These are phyloP conservation scores for Suhomyces faveliae DNA, from an alignment of 805 yeast genomes.

Conservation along the genomic window DNA sequence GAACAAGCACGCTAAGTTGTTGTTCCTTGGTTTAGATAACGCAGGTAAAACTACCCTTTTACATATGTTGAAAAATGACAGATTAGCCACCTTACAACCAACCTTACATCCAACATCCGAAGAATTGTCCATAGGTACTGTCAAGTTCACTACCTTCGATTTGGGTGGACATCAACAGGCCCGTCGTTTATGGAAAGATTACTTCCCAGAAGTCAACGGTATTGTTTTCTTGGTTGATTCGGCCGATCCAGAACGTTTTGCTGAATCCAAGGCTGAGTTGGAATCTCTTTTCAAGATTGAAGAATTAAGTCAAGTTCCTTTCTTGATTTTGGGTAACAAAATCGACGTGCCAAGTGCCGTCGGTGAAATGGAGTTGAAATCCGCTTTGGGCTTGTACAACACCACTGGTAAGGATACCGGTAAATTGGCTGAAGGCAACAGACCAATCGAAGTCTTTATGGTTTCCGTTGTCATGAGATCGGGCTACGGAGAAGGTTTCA, in stretches of 20 bases:
- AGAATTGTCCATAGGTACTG: constrained; percentile 94
- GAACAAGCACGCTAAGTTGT: constrained; percentile 49
- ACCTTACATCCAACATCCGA: constrained; percentile 98
- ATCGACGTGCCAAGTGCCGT: constrained; percentile 94
- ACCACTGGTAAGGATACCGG: constrained; percentile 84
- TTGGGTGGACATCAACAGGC: constrained; percentile 99
- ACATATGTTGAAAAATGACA: constrained; percentile 72
- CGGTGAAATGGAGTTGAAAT: constrained; percentile 89
- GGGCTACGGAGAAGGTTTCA: constrained; percentile 97
- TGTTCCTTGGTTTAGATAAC: constrained; percentile 47
- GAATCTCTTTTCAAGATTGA: constrained; percentile 91
- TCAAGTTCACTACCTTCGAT: constrained; percentile 96
- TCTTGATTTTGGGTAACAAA: constrained; percentile 92
- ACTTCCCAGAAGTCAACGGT: constrained; percentile 98
- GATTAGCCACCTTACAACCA: constrained; percentile 96
- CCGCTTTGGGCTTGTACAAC: constrained; percentile 79
- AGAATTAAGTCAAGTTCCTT: constrained; percentile 87
- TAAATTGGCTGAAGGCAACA: constrained; percentile 63
- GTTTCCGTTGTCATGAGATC: constrained; percentile 98
- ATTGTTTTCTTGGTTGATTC: constrained; percentile 96
- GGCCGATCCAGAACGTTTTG: constrained; percentile 93
- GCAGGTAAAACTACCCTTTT: constrained; percentile 48
- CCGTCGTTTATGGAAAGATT: constrained; percentile 98
- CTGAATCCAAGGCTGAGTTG: constrained; percentile 91
- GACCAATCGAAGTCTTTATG: constrained; percentile 97